These are phyloP conservation scores for Podaxis carcinomalis DNA, from an alignment of 768 basidiomycete genomes.

Conservation along the genomic window DNA sequence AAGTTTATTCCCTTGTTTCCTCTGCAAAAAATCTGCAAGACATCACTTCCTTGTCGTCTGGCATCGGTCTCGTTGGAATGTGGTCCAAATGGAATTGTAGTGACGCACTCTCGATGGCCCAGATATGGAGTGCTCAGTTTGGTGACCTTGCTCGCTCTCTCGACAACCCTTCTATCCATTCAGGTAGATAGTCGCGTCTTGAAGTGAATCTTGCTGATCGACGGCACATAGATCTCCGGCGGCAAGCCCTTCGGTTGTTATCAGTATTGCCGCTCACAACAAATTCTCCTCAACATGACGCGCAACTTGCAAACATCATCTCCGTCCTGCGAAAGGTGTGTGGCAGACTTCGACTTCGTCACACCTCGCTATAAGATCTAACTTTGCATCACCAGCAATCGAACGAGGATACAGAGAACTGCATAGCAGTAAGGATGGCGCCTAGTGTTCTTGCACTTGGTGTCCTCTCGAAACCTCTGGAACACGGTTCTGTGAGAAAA, in stretches of 20 bases:
- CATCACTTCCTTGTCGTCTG: constrained; percentile 57
- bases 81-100: constrained; percentile 52
- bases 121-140: constrained; percentile 15
- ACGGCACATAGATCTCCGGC: constrained; percentile 28
- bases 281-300: constrained; percentile 16
- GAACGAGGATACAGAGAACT: constrained; percentile 10
- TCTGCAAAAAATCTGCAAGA: constrained; percentile 37
- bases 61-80: constrained; percentile 66
- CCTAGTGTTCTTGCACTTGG: not conserved
- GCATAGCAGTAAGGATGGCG: constrained; percentile 11
- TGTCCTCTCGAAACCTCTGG: not conserved
- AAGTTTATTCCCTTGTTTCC: constrained; percentile 28
- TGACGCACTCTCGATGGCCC: constrained; percentile 13
- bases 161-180: constrained; percentile 16
- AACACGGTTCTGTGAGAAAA: not conserved
- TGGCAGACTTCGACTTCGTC: not conserved
- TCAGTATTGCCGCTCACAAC: constrained; percentile 26
- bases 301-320: constrained; percentile 13
- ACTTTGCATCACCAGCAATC: not conserved
- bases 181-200: constrained; percentile 12
- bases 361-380: not conserved
- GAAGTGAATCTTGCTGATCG: constrained; percentile 2
- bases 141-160: constrained; percentile 20
- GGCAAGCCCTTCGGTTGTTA: constrained; percentile 37
- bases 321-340: constrained; percentile 16